Evolutionary conservation across 495 filamentous ascomycete species (phyloP).

Genomic region (Penicillium samsonianum): DNA sequence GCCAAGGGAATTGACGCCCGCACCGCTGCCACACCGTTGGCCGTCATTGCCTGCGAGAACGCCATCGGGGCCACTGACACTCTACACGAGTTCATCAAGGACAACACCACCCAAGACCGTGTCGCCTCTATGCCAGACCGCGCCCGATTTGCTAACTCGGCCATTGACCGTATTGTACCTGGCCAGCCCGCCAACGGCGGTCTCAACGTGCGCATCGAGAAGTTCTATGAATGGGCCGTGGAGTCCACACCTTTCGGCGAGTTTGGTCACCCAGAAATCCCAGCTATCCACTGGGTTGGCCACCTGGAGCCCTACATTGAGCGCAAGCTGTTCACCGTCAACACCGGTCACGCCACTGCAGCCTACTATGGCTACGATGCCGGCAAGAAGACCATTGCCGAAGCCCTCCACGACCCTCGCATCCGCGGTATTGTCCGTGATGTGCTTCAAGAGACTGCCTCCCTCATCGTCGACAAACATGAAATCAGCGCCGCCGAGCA

Average conservation of each 20-base stretch:
- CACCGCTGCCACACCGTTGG: slow-evolving; percentile 67
- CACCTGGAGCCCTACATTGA: slow-evolving; percentile 94
- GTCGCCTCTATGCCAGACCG: slow-evolving; percentile 61
- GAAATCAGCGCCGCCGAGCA: slow-evolving; percentile 76
- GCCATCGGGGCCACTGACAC: slow-evolving; percentile 89
- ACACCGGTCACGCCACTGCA: slow-evolving; percentile 95
- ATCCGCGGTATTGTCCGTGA: slow-evolving; percentile 75
- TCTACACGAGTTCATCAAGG: slow-evolving; percentile 77
- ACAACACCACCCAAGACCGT: slow-evolving; percentile 62
- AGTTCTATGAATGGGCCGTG: slow-evolving; percentile 98
- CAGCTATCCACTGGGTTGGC: slow-evolving; percentile 89
- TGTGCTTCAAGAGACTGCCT: slow-evolving; percentile 77
- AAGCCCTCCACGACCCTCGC: slow-evolving; percentile 66
- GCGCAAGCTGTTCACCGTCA: slow-evolving; percentile 98
- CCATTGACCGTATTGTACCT: slow-evolving; percentile 96
- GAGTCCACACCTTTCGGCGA: slow-evolving; percentile 77
- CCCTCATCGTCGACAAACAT: slow-evolving; percentile 84
- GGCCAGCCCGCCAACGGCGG: slow-evolving; percentile 75
- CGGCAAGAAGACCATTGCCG: slow-evolving; percentile 82
- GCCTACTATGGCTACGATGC: slow-evolving; percentile 90
- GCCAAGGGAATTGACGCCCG: slow-evolving; percentile 85
- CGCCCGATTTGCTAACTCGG: slow-evolving; percentile 89
- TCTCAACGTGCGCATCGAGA: slow-evolving; percentile 91
- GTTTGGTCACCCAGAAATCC: slow-evolving; percentile 65
- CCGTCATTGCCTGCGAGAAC: slow-evolving; percentile 97